Evolutionary conservation across 208 protist genomes (phyloP), one percentile per base, ranked within the genome.

Genomic region (Trichomonas gallinae): DNA sequence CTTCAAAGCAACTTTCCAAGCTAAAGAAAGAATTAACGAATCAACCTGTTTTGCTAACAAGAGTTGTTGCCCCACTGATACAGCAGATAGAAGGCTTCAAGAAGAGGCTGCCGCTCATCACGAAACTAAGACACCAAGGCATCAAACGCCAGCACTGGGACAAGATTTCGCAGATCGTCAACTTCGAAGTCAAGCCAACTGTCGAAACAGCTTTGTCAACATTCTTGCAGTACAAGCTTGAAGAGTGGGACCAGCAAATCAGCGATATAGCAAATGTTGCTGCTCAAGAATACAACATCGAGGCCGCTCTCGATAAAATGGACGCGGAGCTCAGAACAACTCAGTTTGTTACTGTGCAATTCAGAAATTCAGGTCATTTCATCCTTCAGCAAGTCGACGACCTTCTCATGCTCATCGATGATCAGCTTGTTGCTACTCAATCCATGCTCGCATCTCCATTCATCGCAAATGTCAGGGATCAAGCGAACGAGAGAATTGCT

Each of bases 271-370:
- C 89, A 72, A 34, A 21, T 72, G 46, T 96, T 38, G 44, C 89
- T 51, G 49, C 49, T 17, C 89, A 96, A 72, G 89, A 96, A 96
- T 96, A 96, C 46, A 72, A 72, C 15, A n/a, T 96, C 15, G 89
- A 96, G 72, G 23, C 44, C 34, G 42, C 89, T 51, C 36, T 96
- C 17, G 89, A 96, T 72, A 34, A 51, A 96, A 96, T 96, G 89
- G 89, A 51, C 44, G 49, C 89, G 13, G 89, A 96, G 40, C 46
- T 51, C 3, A n/a, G 31, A 81, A 34, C 42, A 72, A 96, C 31
- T 45, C 34, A 34, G 15, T 72, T 96, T 42, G 45, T 81, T 40
- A 81, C 49, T 38, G 46, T 44, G 42, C 26, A 72, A 44, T 96
- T 81, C 38, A 58, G 49, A 72, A 44, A 51, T 44, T 51, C 89